Percentiles rank a stretch among this genome's conserved stretches.
These are phyloP conservation scores for Madurella fahalii DNA, from an alignment of 2,329 filamentous ascomycete species.

Conservation along the genomic window DNA sequence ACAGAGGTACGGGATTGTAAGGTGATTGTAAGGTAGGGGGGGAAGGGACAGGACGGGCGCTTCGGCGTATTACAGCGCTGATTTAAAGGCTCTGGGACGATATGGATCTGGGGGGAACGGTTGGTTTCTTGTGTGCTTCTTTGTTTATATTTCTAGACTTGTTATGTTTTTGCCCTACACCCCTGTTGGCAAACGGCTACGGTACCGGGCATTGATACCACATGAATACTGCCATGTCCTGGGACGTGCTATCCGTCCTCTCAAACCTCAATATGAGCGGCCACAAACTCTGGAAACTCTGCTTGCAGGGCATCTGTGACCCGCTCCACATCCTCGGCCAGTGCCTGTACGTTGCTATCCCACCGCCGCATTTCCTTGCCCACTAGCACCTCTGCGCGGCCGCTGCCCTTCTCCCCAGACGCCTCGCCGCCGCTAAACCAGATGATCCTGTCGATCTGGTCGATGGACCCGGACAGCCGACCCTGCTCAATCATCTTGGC, in stretches of 20 bases:
- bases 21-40: background rate
- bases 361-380: slow-evolving; percentile 75
- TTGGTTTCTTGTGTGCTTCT: background rate
- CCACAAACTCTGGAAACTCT: slow-evolving; percentile 58
- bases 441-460: slow-evolving; percentile 86
- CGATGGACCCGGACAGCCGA: slow-evolving; percentile 79
- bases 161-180: background rate
- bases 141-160: slow-evolving; percentile 8
- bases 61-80: background rate
- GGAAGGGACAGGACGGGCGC: background rate
- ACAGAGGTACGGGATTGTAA: background rate
- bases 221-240: background rate
- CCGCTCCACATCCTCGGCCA: slow-evolving; percentile 65
- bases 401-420: slow-evolving; percentile 63
- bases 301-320: slow-evolving; percentile 48
- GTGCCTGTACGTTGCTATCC: slow-evolving; percentile 81
- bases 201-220: background rate
- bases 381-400: slow-evolving; percentile 58
- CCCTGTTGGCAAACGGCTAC: background rate
- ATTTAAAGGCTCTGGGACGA: background rate
- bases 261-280: slow-evolving; percentile 21
- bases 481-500: slow-evolving; percentile 96
- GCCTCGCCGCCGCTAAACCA: slow-evolving; percentile 77
- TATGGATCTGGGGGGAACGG: background rate
- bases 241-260: background rate